Conservation (phyloP, 1,284 basidiomycete genomes). For the Trametes polyzona region DNA sequence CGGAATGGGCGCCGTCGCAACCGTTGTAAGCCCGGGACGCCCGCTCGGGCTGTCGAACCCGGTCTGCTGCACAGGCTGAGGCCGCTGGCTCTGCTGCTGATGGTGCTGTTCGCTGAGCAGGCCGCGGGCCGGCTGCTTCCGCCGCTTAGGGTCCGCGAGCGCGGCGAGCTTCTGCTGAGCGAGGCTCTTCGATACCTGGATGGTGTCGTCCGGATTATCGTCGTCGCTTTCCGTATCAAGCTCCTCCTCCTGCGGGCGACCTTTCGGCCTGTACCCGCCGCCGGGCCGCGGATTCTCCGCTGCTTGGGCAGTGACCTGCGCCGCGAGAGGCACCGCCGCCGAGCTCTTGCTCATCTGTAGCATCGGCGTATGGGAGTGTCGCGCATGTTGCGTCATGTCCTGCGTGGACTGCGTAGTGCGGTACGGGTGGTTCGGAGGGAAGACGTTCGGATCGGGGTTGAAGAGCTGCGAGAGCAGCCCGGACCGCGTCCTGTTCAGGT, state of each 20-base stretch:
- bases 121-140: conserved; percentile 35
- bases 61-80: conserved; percentile 9
- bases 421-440: conserved; percentile 64
- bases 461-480: conserved; percentile 70
- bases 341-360: conserved; percentile 66
- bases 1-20: conserved; percentile 54
- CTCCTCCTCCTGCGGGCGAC: conserved; percentile 67
- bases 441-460: conserved; percentile 66
- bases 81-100: conserved; percentile 1
- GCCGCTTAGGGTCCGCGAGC: conserved; percentile 45
- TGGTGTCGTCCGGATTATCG: conserved; percentile 47
- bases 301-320: conserved; percentile 52
- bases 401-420: conserved; percentile 51
- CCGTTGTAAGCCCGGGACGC: conserved; percentile 30
- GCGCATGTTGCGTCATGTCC: conserved; percentile 45
- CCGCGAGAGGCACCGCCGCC: conserved; percentile 64
- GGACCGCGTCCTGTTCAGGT: conserved; percentile 55
- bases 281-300: conserved; percentile 8
- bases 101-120: conserved; percentile 25
- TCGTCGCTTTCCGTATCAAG: conserved; percentile 67
- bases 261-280: conserved; percentile 59
- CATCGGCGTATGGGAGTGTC: conserved; percentile 24
- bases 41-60: conserved; percentile 11
- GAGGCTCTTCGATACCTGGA: conserved; percentile 61
- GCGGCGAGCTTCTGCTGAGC: conserved; percentile 65